Percentiles rank a stretch among this genome's conserved stretches.
These are phyloP conservation scores for Cryptococcus neoformans DNA, from an alignment of 1,284 basidiomycete species.

Conservation along the genomic window DNA sequence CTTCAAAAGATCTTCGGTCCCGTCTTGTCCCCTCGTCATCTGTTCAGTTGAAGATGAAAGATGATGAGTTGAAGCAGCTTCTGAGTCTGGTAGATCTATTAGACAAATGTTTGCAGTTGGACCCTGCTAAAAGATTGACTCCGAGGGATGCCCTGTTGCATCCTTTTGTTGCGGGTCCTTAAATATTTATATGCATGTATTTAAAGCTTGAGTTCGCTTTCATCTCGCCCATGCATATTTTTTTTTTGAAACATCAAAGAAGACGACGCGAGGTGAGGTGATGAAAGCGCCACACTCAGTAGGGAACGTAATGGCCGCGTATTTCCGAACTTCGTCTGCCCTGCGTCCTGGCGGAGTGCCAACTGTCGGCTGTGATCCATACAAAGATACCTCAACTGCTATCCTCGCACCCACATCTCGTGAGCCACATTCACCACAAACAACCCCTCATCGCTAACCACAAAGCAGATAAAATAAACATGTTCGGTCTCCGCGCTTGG, in stretches of 20 bases:
- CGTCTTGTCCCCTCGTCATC: conserved; percentile 75
- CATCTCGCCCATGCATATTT: background rate
- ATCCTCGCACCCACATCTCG: too few species aligned
- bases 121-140: conserved; percentile 78
- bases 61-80: conserved; percentile 84
- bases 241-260: too few species aligned
- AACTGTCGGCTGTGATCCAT: too few species aligned
- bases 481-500: conserved; percentile 48
- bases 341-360: too few species aligned
- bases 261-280: too few species aligned
- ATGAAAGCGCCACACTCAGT: too few species aligned
- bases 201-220: background rate
- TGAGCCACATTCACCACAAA: too few species aligned
- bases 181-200: background rate
- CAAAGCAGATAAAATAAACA: conserved; percentile 7
- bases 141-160: conserved; percentile 85
- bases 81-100: conserved; percentile 83
- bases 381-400: too few species aligned
- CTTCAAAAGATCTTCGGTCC: conserved; percentile 72
- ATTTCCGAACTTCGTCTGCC: too few species aligned
- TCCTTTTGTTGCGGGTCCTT: conserved; percentile 63
- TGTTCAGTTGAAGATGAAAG: conserved; percentile 66
- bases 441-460: too few species aligned
- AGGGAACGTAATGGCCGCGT: too few species aligned
- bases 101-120: conserved; percentile 87